Evolutionary conservation across 2,329 filamentous ascomycete genomes (phyloP).

Genomic region (Fusarium bulbicola): DNA sequence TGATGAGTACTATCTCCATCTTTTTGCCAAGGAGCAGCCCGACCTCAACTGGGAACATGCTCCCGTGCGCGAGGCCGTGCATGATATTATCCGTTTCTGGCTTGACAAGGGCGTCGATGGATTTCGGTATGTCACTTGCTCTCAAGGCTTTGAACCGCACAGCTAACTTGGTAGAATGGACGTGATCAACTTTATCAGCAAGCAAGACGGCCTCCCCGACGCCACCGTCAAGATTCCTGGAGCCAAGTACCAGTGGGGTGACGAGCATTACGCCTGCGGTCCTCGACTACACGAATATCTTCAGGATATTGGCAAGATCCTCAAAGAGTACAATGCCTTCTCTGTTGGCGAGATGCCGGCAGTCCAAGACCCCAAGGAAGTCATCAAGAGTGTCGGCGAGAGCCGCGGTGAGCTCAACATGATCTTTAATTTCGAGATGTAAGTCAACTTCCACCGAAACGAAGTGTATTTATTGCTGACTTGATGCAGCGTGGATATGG

Average conservation of each 20-base stretch:
- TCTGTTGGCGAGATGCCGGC: constrained; percentile 72
- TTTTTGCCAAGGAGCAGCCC: constrained; percentile 76
- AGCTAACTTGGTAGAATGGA: constrained; percentile 56
- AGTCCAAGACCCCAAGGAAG: constrained; percentile 61
- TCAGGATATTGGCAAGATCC: constrained; percentile 65
- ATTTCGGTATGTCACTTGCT: constrained; percentile 55
- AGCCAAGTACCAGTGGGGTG: constrained; percentile 56
- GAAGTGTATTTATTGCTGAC: background rate
- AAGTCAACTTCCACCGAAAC: background rate
- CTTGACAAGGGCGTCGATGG: constrained; percentile 73
- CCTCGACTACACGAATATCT: constrained; percentile 71
- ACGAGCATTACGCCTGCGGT: constrained; percentile 61
- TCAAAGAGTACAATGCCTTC: constrained; percentile 64
- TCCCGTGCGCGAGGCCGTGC: constrained; percentile 70
- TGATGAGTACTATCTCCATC: constrained; percentile 74
- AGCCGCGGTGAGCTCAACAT: constrained; percentile 63
- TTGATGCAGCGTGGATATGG: constrained; percentile 59
- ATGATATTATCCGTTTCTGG: constrained; percentile 73
- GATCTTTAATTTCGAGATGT: constrained; percentile 69
- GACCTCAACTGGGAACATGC: constrained; percentile 82
- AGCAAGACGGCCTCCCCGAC: constrained; percentile 63
- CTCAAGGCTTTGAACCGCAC: fast-evolving
- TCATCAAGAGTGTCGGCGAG: constrained; percentile 63
- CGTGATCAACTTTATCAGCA: constrained; percentile 73
- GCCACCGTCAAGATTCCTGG: constrained; percentile 54